A percentile compares a stretch with the other conserved stretches of the same genome.
Conservation (phyloP, 768 basidiomycete species). For the Kwoniella europaea region DNA sequence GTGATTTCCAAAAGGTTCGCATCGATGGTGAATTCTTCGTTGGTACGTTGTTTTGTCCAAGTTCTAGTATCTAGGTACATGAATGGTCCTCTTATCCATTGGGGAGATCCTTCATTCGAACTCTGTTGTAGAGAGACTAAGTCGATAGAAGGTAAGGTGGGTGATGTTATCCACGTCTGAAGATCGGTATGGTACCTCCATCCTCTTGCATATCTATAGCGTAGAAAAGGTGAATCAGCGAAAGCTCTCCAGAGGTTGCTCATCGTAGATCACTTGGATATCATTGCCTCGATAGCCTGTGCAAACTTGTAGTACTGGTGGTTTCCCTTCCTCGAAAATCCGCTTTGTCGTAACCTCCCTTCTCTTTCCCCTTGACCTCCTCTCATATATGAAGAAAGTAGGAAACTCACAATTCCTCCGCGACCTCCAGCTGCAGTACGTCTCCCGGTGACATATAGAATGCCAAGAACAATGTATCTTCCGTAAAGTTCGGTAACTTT, state of each 20-base stretch:
- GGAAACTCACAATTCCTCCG: slow-evolving; percentile 84
- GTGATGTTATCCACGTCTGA: slow-evolving; percentile 85
- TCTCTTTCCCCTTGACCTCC: neutral
- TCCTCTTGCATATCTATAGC: slow-evolving; percentile 80
- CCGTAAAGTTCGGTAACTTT: slow-evolving; percentile 68
- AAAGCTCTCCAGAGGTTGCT: neutral
- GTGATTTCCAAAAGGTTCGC: slow-evolving; percentile 41
- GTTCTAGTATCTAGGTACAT: slow-evolving; percentile 68
- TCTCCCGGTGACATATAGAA: slow-evolving; percentile 94
- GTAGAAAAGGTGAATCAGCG: neutral
- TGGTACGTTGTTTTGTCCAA: slow-evolving; percentile 45
- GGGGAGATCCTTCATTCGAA: slow-evolving; percentile 55
- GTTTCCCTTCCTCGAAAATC: neutral
- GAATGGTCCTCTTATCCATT: slow-evolving; percentile 83
- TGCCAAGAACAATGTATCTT: slow-evolving; percentile 97
- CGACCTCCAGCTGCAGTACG: slow-evolving; percentile 82
- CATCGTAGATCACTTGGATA: too few relatives aligned
- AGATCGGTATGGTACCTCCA: slow-evolving; percentile 97
- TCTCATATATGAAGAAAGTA: neutral
- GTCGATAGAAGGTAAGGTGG: slow-evolving; percentile 60
- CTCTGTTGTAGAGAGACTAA: slow-evolving; percentile 5
- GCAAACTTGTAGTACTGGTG: too few relatives aligned
- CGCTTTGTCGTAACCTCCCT: neutral
- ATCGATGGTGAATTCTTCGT: slow-evolving; percentile 51
- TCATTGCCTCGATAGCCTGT: too few relatives aligned